Evolutionary conservation across 257 asterid genomes (phyloP).

Genomic region (Handroanthus guayacan): DNA sequence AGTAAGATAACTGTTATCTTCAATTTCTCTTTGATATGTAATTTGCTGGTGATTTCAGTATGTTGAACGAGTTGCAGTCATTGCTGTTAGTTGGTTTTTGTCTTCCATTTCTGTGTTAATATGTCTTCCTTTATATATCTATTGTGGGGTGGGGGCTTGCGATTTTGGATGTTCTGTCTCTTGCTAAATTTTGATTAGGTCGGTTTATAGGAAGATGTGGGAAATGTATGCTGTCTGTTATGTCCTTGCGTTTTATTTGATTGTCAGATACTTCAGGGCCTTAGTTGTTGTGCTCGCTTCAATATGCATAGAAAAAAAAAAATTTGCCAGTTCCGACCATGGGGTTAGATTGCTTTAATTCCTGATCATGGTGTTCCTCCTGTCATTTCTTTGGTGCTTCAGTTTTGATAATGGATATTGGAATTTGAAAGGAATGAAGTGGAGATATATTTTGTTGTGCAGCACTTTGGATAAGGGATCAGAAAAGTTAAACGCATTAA

Average conservation of each 20-base stretch:
- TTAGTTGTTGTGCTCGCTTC: neutral
- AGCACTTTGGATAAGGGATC: neutral
- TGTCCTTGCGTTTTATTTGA: neutral
- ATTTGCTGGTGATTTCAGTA: neutral
- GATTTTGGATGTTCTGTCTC: neutral
- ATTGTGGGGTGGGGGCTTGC: neutral
- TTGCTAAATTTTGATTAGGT: conserved; percentile 32
- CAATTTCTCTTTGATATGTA: neutral
- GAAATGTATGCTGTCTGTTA: neutral
- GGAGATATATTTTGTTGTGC: neutral
- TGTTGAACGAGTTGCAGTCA: neutral
- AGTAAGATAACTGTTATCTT: conserved; percentile 44
- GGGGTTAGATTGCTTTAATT: neutral
- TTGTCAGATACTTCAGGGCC: neutral
- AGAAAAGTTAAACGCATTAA: neutral
- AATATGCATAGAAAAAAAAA: neutral
- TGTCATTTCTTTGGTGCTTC: too few relatives aligned
- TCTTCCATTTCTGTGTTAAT: neutral
- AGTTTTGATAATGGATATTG: neutral
- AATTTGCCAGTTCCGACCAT: neutral
- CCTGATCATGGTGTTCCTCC: neutral
- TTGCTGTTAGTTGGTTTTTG: neutral
- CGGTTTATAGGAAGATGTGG: neutral
- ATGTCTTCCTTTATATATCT: neutral
- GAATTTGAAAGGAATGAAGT: too few relatives aligned